Conservation (phyloP, 2,329 filamentous ascomycete species). For the Metarhizium brunneum region DNA sequence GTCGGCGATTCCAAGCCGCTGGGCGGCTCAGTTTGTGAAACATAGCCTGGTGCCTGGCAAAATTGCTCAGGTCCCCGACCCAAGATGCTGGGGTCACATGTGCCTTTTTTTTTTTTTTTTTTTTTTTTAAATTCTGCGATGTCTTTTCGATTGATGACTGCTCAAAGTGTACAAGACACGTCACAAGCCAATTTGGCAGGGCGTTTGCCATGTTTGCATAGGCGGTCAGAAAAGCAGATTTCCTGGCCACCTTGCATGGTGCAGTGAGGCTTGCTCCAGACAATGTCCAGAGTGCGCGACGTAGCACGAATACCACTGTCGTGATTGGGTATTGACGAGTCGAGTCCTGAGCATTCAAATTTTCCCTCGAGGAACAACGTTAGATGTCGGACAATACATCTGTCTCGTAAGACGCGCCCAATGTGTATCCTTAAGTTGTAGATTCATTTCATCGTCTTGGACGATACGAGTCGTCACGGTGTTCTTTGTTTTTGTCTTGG, state of each 20-base stretch:
- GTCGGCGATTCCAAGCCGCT: neutral
- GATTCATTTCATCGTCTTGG: slow-evolving; percentile 6
- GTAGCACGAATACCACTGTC: neutral
- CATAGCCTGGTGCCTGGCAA: neutral
- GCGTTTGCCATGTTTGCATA: neutral
- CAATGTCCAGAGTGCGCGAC: neutral
- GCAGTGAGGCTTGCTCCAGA: neutral
- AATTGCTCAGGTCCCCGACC: neutral
- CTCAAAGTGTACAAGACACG: neutral
- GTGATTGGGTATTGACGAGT: neutral
- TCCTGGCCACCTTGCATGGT: neutral
- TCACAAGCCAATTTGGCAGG: neutral
- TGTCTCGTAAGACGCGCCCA: neutral
- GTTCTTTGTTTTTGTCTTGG: neutral
- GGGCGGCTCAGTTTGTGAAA: neutral
- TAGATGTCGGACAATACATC: neutral
- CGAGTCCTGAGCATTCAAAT: neutral
- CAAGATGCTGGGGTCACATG: neutral
- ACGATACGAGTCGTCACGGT: slow-evolving; percentile 10
- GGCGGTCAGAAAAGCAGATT: neutral
- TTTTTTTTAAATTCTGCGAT: neutral
- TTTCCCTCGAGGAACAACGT: neutral
- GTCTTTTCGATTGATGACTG: neutral
- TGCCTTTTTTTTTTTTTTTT: neutral
- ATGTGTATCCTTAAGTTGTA: neutral